Evolutionary conservation across 345 rosid species (phyloP).

Genomic region (Aethionema arabicum): DNA sequence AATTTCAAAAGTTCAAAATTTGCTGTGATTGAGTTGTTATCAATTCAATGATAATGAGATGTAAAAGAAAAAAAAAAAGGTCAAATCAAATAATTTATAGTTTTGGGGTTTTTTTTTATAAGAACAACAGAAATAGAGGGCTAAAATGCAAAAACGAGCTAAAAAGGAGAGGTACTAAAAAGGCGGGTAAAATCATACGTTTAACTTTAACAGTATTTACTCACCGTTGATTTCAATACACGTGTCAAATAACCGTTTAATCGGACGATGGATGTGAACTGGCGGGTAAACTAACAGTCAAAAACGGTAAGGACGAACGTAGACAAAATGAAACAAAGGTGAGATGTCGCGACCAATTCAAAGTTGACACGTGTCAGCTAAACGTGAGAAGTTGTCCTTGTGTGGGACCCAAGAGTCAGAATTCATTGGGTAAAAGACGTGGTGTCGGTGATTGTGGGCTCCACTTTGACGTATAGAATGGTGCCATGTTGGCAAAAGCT

Average conservation of each 20-base stretch:
- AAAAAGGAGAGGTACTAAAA: not conserved
- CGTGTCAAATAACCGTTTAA: constrained; percentile 2
- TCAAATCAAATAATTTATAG: not conserved
- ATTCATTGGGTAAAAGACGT: constrained; percentile 34
- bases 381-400: constrained; percentile 23
- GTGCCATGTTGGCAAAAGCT: constrained; percentile 24
- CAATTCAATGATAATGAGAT: not conserved
- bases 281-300: constrained; percentile 17
- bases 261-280: constrained; percentile 23
- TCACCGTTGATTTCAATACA: constrained; percentile 3
- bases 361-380: not conserved
- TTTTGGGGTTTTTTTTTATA: not conserved
- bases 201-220: not conserved
- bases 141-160: not conserved
- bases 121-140: not conserved
- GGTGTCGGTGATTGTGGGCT: constrained; percentile 31
- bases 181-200: too few species aligned
- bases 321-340: not conserved
- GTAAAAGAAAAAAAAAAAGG: not conserved
- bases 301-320: constrained; percentile 1
- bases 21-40: too few species aligned
- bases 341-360: not conserved
- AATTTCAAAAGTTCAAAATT: too few species aligned
- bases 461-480: constrained; percentile 21
- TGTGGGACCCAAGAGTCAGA: constrained; percentile 23